Evolutionary conservation across 768 basidiomycete species (phyloP), one percentile per base, ranked within the genome.

Genomic region (Asterophora parasitica): DNA sequence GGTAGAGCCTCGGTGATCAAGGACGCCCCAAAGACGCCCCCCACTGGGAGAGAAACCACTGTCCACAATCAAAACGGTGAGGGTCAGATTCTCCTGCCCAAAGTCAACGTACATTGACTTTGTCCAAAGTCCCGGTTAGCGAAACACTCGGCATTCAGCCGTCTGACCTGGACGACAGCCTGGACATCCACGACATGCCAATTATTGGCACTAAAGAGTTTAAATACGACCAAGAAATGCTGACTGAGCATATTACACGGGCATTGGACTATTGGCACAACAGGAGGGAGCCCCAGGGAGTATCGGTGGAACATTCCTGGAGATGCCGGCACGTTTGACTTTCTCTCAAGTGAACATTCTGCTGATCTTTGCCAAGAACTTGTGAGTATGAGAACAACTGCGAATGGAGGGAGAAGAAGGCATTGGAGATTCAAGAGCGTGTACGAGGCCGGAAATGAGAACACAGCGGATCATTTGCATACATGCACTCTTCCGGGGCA

Each of bases 191-290:
- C 13, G 48, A 56, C 30, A 60, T 60, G 42, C 64, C 66, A 13
- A 77, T 90, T 31, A 80, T 95, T 19, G 92, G 91, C 11, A 77
- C 62, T 7, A 83, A 77, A 53, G 57, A 61, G 17, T 89, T 94
- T 51, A 17, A 35, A 1, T 73, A 85, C 61, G 70, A 88, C 41
- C 68, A 78, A 7, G 33, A 36, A 0, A 51, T 78, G 36, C 72
- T 95, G 15, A 73, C 82, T 17, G 50, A 51, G 1, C 74, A 85
- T 52, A 64, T 93, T 17, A 54, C 58, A 1, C 72, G 72, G 44
- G 69, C 84, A 0, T 62, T 92, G 2, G 62, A 73, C 42, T 93
- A 86, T 81, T 95, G 92, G 92, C 65, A 74, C 48, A 88, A 90
- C 1, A 55, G 71, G 44, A 73, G 92, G 33, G 68, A 73, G 26